Evolutionary conservation across 805 yeast genomes (phyloP).

Genomic region (Suhomyces sp.): DNA sequence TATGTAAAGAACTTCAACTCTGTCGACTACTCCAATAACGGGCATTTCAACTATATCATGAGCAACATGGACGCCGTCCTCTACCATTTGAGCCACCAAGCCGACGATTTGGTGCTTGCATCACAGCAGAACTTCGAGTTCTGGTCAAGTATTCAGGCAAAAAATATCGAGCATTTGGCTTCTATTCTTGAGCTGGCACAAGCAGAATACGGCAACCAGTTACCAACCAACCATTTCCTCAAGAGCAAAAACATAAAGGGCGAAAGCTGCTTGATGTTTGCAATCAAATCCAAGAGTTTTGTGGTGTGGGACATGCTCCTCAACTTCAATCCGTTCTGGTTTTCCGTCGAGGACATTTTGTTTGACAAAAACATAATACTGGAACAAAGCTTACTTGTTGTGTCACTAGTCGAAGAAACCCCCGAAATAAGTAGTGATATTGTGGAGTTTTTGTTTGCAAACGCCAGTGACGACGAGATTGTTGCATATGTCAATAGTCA

Average conservation of each 20-base stretch:
- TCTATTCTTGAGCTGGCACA: neutral
- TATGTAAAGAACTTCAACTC: slow-evolving; percentile 63
- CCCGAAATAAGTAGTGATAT: slow-evolving; percentile 46
- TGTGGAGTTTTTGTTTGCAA: slow-evolving; percentile 35
- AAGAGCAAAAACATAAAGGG: slow-evolving; percentile 44
- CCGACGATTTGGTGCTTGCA: slow-evolving; percentile 33
- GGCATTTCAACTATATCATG: slow-evolving; percentile 70
- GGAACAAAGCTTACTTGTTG: slow-evolving; percentile 55
- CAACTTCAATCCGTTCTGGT: slow-evolving; percentile 43
- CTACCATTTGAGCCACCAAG: slow-evolving; percentile 47
- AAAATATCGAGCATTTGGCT: slow-evolving; percentile 19
- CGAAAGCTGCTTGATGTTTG: slow-evolving; percentile 66
- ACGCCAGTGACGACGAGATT: slow-evolving; percentile 47
- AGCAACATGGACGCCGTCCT: slow-evolving; percentile 84
- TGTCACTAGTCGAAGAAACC: slow-evolving; percentile 58
- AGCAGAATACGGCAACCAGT: neutral
- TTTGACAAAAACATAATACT: slow-evolving; percentile 54
- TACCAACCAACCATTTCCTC: slow-evolving; percentile 22
- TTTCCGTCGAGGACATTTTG: slow-evolving; percentile 64
- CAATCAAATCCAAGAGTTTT: slow-evolving; percentile 48
- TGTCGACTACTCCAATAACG: slow-evolving; percentile 36
- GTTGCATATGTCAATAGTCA: slow-evolving; percentile 43
- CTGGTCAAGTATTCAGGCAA: slow-evolving; percentile 48
- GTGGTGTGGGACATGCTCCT: slow-evolving; percentile 47
- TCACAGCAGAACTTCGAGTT: slow-evolving; percentile 50